Evolutionary conservation across 1,284 basidiomycete species (phyloP).

Genomic region (Trametes hirsuta): DNA sequence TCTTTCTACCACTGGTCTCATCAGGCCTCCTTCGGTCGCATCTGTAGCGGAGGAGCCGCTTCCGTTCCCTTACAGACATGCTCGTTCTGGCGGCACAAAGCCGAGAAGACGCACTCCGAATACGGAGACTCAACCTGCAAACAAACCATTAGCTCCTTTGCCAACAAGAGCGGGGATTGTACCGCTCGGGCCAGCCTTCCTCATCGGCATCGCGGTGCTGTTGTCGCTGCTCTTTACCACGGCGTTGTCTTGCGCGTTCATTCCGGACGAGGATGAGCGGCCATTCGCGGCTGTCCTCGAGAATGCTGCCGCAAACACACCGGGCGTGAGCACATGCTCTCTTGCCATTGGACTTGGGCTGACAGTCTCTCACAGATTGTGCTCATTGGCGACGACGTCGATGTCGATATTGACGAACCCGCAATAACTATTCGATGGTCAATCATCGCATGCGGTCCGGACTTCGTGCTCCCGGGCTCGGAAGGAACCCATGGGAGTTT

Average conservation of each 20-base stretch:
- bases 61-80: conserved; percentile 13
- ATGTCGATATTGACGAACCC: conserved; percentile 62
- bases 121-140: neutral
- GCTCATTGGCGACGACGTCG: conserved; percentile 57
- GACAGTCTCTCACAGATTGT: conserved; percentile 43
- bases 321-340: conserved; percentile 45
- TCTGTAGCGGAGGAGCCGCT: conserved; percentile 18
- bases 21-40: conserved; percentile 25
- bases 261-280: conserved; percentile 47
- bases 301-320: conserved; percentile 43
- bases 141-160: neutral
- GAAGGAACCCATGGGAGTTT: conserved; percentile 49
- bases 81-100: conserved; percentile 27
- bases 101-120: conserved; percentile 14
- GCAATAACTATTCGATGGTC: conserved; percentile 60
- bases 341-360: no score
- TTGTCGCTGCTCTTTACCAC: conserved; percentile 53
- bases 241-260: conserved; percentile 51
- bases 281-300: conserved; percentile 48
- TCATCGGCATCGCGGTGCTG: conserved; percentile 43
- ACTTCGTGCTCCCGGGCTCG: conserved; percentile 51
- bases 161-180: conserved; percentile 32
- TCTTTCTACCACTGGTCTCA: conserved; percentile 36
- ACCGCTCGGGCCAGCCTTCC: conserved; percentile 43
- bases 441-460: conserved; percentile 54